Base-by-base conservation (phyloP, 2,329 filamentous ascomycete species). In the Coniochaeta sp. region DNA sequence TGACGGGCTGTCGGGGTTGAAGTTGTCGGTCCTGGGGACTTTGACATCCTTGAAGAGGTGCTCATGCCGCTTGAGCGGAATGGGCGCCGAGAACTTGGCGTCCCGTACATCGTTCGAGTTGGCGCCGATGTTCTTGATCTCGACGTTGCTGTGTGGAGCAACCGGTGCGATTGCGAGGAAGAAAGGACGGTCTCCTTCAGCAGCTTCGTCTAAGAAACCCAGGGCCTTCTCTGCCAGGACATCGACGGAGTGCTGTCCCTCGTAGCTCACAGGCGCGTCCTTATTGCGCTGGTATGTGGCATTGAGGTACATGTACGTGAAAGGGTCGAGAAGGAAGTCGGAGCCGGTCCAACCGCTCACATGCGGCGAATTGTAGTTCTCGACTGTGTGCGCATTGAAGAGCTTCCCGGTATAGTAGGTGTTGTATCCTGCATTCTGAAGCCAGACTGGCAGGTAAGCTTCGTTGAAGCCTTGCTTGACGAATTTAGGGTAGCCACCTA, bases 281-380 rank as follows among this genome's bases (percentile, higher is more conserved):
- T 76, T 72, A 64, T 90, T 87, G 10, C 83, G 78, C 62, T 87
- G 81, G 68, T 85, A 87, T 4, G 81, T 86, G 1, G 83, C 77
- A 67, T 90, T 89, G 28, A 85, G 77, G 67, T 90, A 91, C 30
- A 81, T 76, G 66, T 90, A 90, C 0, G 88, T 90, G 64, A 79
- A 82, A 0, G 87, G 87, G 62, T 90, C 86, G 1, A 89, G 74
- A 1, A 89, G 73, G 63, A 88, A 79, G 64, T 75, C 71, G 0
- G 82, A 85, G 0, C 76, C 77, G 30, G 78, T 86, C 74, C 81
- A 88, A 2, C 85, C 86, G 2, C 75, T 76, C 0, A 81, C 74
- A 58, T 75, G 78, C 0, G 85, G 79, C 16, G 75, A 73, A 61
- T 82, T 66, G 63, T 82, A 83, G 63, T 81, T 83, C 9, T 72